Conservation (phyloP, 768 basidiomycete genomes). For the Pisolithus orientalis region DNA sequence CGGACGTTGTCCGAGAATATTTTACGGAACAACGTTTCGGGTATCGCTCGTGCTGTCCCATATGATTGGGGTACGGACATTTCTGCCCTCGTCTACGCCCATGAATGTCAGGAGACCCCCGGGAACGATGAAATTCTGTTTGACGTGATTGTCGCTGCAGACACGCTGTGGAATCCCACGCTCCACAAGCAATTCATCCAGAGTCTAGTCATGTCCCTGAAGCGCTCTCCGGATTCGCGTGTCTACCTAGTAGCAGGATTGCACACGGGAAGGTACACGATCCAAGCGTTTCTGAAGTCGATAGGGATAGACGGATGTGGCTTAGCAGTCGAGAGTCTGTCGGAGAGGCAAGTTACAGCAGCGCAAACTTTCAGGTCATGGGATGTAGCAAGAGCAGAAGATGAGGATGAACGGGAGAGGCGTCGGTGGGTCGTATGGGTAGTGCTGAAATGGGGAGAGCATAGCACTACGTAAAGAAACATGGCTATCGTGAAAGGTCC, state of each 20-base stretch:
- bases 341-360: slow-evolving; percentile 45
- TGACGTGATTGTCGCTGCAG: slow-evolving; percentile 66
- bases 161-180: slow-evolving; percentile 73
- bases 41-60: slow-evolving; percentile 46
- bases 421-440: slow-evolving; percentile 72
- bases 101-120: slow-evolving; percentile 1
- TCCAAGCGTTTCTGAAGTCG: slow-evolving; percentile 51
- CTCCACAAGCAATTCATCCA: slow-evolving; percentile 48
- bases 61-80: slow-evolving; percentile 62
- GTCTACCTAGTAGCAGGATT: slow-evolving; percentile 66
- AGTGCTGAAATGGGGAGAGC: slow-evolving; percentile 40
- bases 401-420: slow-evolving; percentile 62
- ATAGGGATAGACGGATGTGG: slow-evolving; percentile 28
- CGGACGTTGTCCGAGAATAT: slow-evolving; percentile 54
- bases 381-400: slow-evolving; percentile 43
- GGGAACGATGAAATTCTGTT: slow-evolving; percentile 29
- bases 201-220: slow-evolving; percentile 45
- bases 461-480: no score
- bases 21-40: slow-evolving; percentile 38
- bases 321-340: slow-evolving; percentile 38
- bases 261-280: slow-evolving; percentile 71
- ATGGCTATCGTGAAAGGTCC: not conserved
- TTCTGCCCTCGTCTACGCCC: slow-evolving; percentile 8
- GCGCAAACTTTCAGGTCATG: slow-evolving; percentile 35
- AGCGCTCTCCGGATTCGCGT: slow-evolving; percentile 37